phyloP scores from a whole-genome alignment of 1,284 basidiomycete species.

The Athelia sp. region DNA sequence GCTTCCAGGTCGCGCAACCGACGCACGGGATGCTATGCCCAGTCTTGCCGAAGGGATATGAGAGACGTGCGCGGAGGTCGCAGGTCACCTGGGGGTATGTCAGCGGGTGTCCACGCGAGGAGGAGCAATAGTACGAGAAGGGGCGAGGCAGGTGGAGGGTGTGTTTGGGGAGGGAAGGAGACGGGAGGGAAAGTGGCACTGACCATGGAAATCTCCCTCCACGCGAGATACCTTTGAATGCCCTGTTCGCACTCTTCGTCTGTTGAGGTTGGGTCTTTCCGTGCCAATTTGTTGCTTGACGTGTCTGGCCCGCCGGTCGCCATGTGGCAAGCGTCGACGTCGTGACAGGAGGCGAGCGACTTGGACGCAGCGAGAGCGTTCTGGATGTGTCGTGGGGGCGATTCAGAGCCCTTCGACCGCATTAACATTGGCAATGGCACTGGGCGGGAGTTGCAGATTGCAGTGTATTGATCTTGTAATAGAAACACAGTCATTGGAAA shows the following conservation, averaged over 20 bases:
- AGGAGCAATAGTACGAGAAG: conserved; percentile 16
- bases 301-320: too few species aligned
- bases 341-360: too few species aligned
- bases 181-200: conserved; percentile 28
- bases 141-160: conserved; percentile 5
- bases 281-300: too few species aligned
- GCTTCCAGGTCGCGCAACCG: conserved; percentile 65
- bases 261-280: too few species aligned
- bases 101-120: conserved; percentile 2
- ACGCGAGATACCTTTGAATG: conserved; percentile 66
- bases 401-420: too few species aligned
- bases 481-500: too few species aligned
- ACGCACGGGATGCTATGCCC: conserved; percentile 62
- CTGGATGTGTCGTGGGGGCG: too few species aligned
- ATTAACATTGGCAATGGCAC: too few species aligned
- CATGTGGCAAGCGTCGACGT: too few species aligned
- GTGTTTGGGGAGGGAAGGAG: conserved; percentile 5
- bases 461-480: too few species aligned
- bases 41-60: conserved; percentile 78
- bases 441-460: too few species aligned
- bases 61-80: conserved; percentile 66
- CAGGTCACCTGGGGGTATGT: conserved; percentile 62
- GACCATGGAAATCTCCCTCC: conserved; percentile 72
- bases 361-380: too few species aligned
- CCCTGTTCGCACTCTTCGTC: conserved; percentile 55